Base-by-base conservation (phyloP, 352 stramenopile genomes). In the Globisporangium barbulae region DNA sequence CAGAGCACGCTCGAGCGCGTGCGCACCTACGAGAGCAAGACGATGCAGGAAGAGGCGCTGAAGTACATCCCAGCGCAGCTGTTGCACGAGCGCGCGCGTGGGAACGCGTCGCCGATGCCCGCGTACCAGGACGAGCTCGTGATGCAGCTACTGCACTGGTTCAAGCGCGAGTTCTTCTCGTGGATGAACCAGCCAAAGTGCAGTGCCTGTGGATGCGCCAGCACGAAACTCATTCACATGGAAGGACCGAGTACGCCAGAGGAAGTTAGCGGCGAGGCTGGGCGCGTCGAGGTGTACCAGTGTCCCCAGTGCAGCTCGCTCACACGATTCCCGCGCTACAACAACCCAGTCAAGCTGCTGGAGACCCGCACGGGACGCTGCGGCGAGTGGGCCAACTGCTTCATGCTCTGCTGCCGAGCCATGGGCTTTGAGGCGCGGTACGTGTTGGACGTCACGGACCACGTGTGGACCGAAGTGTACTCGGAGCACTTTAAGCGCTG, bases 381-480 rank as follows among this genome's bases (percentile, higher is more conserved):
- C 67, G 93, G 93, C 8, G 93, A 98, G 67, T 98, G 88, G 87
- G 93, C 93, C 22, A 98, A 98, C 59, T 97, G 88, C 64, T 98
- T 98, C 66, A 96, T 87, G 9, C 78, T 98, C 0, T 91, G 90
- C 62, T 97, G 88, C 42, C 81, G 87, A 17, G 82, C 93, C 1
- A 85, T 97, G 73, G 90, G 91, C 5, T 97, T 97, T 28, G 90
- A 98, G 61, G 83, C 88, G 31, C 89, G 93, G 12, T 98, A 98
- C 52, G 87, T 98, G 6, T 67, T 97, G 7, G 96, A 98, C 75
- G 88, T 97, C 22, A 98, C 93, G 0, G 96, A 98, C 65, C 96
- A 98, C 64, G 91, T 98, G 8, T 98, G 96, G 96, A 96, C 83
- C 10, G 96, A 98, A 75, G 89, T 98, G 17, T 97, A 91, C 68